These are phyloP conservation scores for Quercus berberidifolia DNA, from an alignment of 306 rosid species.

Conservation along the genomic window DNA sequence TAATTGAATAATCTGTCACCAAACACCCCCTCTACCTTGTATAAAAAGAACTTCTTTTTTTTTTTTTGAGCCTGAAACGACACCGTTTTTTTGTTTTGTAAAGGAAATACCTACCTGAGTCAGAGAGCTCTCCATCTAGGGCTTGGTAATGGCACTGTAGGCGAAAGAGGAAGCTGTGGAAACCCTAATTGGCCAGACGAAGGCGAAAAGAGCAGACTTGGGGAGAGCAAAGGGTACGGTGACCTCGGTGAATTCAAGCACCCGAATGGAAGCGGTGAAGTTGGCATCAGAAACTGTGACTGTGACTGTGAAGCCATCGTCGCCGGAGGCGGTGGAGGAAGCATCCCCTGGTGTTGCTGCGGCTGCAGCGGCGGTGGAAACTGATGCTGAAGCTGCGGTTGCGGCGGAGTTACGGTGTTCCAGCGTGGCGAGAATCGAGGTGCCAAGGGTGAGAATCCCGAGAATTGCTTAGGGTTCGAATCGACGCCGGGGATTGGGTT, in stretches of 20 bases:
- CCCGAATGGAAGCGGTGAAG: slow-evolving; percentile 72
- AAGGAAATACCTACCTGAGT: slow-evolving; percentile 32
- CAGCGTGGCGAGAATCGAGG: slow-evolving; percentile 67
- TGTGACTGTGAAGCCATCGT: background rate
- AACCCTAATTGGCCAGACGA: slow-evolving; percentile 66
- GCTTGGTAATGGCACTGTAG: slow-evolving; percentile 76
- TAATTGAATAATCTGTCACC: slow-evolving; percentile 45
- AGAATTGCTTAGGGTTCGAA: slow-evolving; percentile 46
- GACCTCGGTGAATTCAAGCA: slow-evolving; percentile 85
- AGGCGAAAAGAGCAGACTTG: slow-evolving; percentile 67
- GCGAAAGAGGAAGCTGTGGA: slow-evolving; percentile 92
- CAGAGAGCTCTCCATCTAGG: slow-evolving; percentile 75
- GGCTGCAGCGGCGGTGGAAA: slow-evolving; percentile 9
- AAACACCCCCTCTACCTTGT: slow-evolving; percentile 41
- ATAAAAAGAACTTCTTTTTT: slow-evolving; percentile 28
- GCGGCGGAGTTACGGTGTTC: slow-evolving; percentile 38
- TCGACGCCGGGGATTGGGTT: slow-evolving; percentile 39
- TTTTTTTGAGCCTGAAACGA: slow-evolving; percentile 19
- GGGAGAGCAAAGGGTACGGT: slow-evolving; percentile 61
- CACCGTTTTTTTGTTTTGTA: slow-evolving; percentile 6
- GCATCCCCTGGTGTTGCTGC: slow-evolving; percentile 16
- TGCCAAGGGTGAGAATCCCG: slow-evolving; percentile 74
- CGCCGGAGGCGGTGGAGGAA: slow-evolving; percentile 19
- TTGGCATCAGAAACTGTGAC: slow-evolving; percentile 46
- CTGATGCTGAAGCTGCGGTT: slow-evolving; percentile 15